Conservation (phyloP, 2,329 filamentous ascomycete genomes). For the Aspergillus novofumigatus region DNA sequence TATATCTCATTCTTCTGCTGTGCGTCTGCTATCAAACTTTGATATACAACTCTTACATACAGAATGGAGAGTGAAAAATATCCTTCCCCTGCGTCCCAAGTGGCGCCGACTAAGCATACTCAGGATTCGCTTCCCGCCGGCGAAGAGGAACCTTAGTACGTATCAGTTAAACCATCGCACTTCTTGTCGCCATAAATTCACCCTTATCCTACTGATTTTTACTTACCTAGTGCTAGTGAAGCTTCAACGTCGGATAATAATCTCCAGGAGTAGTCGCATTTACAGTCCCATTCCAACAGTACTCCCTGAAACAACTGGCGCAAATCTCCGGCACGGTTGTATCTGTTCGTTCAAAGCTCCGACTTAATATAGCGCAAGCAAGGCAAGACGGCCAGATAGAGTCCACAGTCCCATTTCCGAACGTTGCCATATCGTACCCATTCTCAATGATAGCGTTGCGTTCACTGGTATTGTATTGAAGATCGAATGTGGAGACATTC, state of each 20-base stretch:
- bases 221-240: not conserved
- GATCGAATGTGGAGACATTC: constrained; percentile 74
- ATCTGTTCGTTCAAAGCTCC: constrained; percentile 66
- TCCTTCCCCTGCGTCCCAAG: too few relatives aligned
- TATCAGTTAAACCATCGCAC: not conserved
- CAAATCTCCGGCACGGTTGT: constrained; percentile 66
- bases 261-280: constrained; percentile 31
- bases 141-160: too few relatives aligned
- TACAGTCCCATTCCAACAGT: constrained; percentile 83
- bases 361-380: constrained; percentile 73
- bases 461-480: constrained; percentile 58
- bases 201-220: not conserved
- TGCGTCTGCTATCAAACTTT: too few relatives aligned
- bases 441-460: constrained; percentile 78
- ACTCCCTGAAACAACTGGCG: constrained; percentile 65
- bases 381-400: constrained; percentile 72
- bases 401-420: constrained; percentile 72
- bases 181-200: not conserved
- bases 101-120: too few relatives aligned
- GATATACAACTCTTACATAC: too few relatives aligned
- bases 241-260: constrained; percentile 38
- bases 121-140: too few relatives aligned
- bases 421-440: constrained; percentile 75
- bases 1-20: too few relatives aligned
- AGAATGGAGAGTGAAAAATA: too few relatives aligned